Evolutionary conservation across 2,329 filamentous ascomycete genomes (phyloP).

Genomic region (Botrytis galanthina): DNA sequence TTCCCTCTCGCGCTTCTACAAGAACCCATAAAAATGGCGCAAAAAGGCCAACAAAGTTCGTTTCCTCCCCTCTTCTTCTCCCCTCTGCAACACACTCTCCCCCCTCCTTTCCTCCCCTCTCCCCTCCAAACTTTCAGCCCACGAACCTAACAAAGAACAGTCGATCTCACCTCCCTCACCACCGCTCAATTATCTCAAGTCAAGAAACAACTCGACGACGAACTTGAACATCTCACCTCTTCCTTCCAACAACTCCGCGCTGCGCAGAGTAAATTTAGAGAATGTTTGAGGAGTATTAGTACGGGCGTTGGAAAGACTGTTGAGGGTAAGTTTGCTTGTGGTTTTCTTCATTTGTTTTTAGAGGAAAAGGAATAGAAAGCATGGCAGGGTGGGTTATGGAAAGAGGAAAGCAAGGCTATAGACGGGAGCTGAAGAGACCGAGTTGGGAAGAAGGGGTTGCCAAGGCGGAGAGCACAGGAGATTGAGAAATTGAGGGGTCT

Average conservation of each 20-base stretch:
- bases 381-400: neutral
- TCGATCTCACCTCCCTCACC: slow-evolving; percentile 75
- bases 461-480: neutral
- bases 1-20: no score
- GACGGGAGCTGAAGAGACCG: neutral
- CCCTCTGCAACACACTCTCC: neutral
- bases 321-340: slow-evolving; percentile 34
- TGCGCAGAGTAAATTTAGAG: slow-evolving; percentile 87
- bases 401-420: neutral
- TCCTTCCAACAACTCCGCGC: slow-evolving; percentile 88
- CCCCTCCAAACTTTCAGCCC: neutral
- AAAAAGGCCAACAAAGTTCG: slow-evolving; percentile 5
- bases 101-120: no score
- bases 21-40: neutral
- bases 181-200: slow-evolving; percentile 83
- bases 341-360: neutral
- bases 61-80: neutral
- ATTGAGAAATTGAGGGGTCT: neutral
- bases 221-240: slow-evolving; percentile 87
- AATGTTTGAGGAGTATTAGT: slow-evolving; percentile 78
- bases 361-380: neutral
- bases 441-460: neutral
- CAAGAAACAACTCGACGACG: slow-evolving; percentile 94
- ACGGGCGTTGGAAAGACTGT: slow-evolving; percentile 49
- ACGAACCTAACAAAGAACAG: slow-evolving; percentile 28